Evolutionary conservation across 1,284 basidiomycete genomes (phyloP), one percentile per base, ranked within the genome.

Genomic region (Leccinum griseonigrum): DNA sequence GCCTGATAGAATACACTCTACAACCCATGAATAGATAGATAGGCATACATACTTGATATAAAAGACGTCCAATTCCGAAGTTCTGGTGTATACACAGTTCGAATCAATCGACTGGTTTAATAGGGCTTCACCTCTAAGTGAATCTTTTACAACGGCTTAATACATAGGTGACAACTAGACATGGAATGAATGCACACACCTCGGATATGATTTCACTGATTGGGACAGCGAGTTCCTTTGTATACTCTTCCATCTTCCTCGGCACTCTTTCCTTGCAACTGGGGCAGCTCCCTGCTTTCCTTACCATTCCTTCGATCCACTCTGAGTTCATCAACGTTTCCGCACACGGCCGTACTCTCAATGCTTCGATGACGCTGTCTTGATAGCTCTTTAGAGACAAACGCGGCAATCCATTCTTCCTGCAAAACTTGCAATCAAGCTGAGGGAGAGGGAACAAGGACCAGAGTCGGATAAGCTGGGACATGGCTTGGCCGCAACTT

Each of bases 401-500:
- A 57, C 74, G 74, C 28, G 74, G 66, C 22, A 73, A 46, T 2
- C 72, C 72, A 58, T 74, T 75, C 68, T 73, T 73, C 63, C 72
- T 74, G 60, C 72, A 73, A 36, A 73, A 64, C 59, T 73, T 73
- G 73, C 72, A 73, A 58, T 73, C 72, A 51, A 73, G 63, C 26
- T 61, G 65, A 2, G 72, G 72, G 1, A 76, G 63, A 18, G 72
- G 72, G 57, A 71, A 75, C 36, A 64, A 52, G 9, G 72, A 63
- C 72, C 72, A 73, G 46, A 73, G 63, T 13, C 71, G 74, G 48
- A 64, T 59, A 48, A 73, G 71, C 54, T 75, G 74, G 29, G 69
- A 65, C 72, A 74, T 74, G 57, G 76, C 77, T 54, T 78, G 74
- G 8, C 81, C 80, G 60, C 81, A 83, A 50, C 69, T 68, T 32